These are phyloP conservation scores for Ormosia semicastrata DNA, from an alignment of 306 rosid genomes.

Conservation along the genomic window DNA sequence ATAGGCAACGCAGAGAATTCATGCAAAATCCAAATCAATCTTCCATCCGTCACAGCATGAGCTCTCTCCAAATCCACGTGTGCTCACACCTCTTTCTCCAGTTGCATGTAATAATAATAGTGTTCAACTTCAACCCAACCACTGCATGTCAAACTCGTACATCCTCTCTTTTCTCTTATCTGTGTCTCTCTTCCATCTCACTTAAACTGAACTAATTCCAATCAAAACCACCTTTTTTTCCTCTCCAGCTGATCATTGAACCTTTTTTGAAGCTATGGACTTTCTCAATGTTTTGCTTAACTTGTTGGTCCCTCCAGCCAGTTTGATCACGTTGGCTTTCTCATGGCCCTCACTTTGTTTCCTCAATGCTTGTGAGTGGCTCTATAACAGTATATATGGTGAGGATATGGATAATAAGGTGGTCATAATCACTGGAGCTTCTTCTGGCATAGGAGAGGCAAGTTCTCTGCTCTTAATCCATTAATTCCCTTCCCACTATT, in stretches of 20 bases:
- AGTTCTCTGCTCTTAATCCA: not conserved
- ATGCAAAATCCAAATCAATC: conserved; percentile 40
- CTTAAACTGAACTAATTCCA: not conserved
- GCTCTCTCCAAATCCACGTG: conserved; percentile 46
- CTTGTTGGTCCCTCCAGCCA: conserved; percentile 72
- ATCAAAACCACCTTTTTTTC: not conserved
- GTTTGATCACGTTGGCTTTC: conserved; percentile 63
- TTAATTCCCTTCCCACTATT: too few species aligned
- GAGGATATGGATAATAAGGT: conserved; percentile 69
- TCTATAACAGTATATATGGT: conserved; percentile 37
- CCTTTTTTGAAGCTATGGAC: conserved; percentile 39
- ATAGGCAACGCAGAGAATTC: not conserved
- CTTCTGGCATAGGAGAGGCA: conserved; percentile 94
- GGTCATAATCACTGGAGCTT: conserved; percentile 90
- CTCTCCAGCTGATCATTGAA: not conserved
- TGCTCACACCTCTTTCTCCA: conserved; percentile 16
- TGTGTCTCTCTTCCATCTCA: not conserved
- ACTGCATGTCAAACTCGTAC: not conserved
- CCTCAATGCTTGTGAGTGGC: conserved; percentile 68
- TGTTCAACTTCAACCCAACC: not conserved
- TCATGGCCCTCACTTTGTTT: conserved; percentile 88
- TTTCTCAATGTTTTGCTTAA: conserved; percentile 54
- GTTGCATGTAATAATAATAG: not conserved
- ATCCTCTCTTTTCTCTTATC: not conserved
- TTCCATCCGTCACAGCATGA: conserved; percentile 51